Evolutionary conservation across 805 yeast species (phyloP).

Genomic region (Lipomyces yamadae): DNA sequence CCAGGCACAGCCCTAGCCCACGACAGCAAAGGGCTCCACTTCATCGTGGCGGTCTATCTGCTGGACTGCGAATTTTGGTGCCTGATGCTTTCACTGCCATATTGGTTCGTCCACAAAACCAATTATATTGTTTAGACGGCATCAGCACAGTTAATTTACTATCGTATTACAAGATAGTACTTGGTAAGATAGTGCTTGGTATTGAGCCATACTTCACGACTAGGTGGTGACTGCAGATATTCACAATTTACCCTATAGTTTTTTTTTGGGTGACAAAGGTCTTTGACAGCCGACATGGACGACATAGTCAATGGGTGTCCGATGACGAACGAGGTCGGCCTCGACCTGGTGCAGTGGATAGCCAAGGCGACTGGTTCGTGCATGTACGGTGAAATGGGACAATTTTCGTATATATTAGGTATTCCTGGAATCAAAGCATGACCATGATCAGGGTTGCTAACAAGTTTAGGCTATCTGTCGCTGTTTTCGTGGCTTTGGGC

Average conservation of each 20-base stretch:
- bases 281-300: background rate
- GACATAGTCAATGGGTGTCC: slow-evolving; percentile 12
- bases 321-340: slow-evolving; percentile 28
- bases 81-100: background rate
- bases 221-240: background rate
- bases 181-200: background rate
- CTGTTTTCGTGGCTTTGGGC: slow-evolving; percentile 65
- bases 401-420: slow-evolving; percentile 39
- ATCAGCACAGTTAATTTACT: background rate
- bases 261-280: background rate
- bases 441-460: background rate
- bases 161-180: background rate
- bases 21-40: background rate
- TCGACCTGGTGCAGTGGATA: slow-evolving; percentile 40
- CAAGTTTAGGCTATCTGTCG: slow-evolving; percentile 33
- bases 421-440: background rate
- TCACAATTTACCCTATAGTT: background rate
- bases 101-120: background rate
- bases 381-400: slow-evolving; percentile 41
- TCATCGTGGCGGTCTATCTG: background rate
- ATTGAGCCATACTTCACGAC: background rate
- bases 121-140: background rate
- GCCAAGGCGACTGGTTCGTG: slow-evolving; percentile 40
- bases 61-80: background rate
- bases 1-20: slow-evolving; percentile 6